Evolutionary conservation across 2,329 filamentous ascomycete species (phyloP), one percentile per base, ranked within the genome.

Genomic region (Huntiella bhutanensis): DNA sequence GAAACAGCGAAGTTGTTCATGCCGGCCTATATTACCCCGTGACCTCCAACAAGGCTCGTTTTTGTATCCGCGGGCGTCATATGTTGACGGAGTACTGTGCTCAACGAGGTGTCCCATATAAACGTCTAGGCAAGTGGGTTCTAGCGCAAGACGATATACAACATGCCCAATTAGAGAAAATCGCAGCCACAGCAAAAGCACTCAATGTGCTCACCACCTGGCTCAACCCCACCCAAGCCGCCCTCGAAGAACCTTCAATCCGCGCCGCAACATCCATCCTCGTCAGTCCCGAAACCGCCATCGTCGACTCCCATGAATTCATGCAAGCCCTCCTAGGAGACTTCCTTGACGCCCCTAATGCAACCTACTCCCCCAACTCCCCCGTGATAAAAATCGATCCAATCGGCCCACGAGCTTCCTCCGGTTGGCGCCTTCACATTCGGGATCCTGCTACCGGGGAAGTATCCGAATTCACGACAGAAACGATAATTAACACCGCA

Each of bases 1-100:
- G 87, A 54, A 95, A 94, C 65, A 88, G 82, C 57, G 87, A 96
- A 71, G 88, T 96, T 47, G 92, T 98, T 55, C 91, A 98, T 60
- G 91, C 84, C 1, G 91, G 91, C 11, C 71, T 96, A 52, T 96
- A 95, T 70, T 95, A 95, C 62, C 83, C 82, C 12, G 59, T 68
- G 4, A 62, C 64, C 36, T 80, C 77, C 1, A 73, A 95, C 45
- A 98, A 98, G 64, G 85, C 87, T 1, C 64, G 65, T 12, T 73
- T 98, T 10, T 98, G 91, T 63, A 68, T 95, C 52, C 65, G 68
- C 32, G 91, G 91, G 50, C 79, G 79, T 54, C 59, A 78, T 32
- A 67, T 85, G 59, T 67, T 96, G 49, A 98, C 98, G 62, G 69
- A 67, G 3, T 73, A 93, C 37, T 95, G 88, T 65, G 62, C 64